Evolutionary conservation across 371 early-diverging fungal species (phyloP).

Genomic region (Umbelopsis sp.): DNA sequence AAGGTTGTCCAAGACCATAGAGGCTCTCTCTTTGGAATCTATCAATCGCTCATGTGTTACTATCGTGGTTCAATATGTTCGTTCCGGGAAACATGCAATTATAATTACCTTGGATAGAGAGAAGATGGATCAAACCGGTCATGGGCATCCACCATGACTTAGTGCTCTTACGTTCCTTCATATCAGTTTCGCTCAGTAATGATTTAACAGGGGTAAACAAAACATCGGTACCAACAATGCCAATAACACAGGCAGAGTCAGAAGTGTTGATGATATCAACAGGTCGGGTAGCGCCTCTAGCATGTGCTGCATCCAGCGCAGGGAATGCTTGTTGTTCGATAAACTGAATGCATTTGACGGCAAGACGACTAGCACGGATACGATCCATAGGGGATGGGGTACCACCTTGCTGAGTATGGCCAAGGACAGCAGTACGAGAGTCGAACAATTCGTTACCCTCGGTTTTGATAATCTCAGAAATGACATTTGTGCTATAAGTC

Average conservation of each 20-base stretch:
- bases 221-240: slow-evolving; percentile 78
- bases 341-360: slow-evolving; percentile 73
- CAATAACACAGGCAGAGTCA: slow-evolving; percentile 81
- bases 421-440: slow-evolving; percentile 91
- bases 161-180: slow-evolving; percentile 73
- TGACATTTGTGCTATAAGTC: slow-evolving; percentile 93
- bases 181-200: slow-evolving; percentile 74
- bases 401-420: slow-evolving; percentile 98
- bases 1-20: slow-evolving; percentile 13
- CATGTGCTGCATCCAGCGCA: slow-evolving; percentile 33
- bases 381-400: slow-evolving; percentile 97
- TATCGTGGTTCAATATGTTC: background rate
- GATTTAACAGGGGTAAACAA: slow-evolving; percentile 74
- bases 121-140: slow-evolving; percentile 22
- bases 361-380: slow-evolving; percentile 87
- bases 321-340: slow-evolving; percentile 50
- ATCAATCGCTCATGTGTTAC: background rate
- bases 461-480: slow-evolving; percentile 87
- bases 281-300: slow-evolving; percentile 35
- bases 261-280: slow-evolving; percentile 62
- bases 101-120: slow-evolving; percentile 18
- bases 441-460: slow-evolving; percentile 93
- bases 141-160: slow-evolving; percentile 80
- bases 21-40: slow-evolving; percentile 5
- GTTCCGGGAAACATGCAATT: background rate